Evolutionary conservation across 1,284 basidiomycete genomes (phyloP).

Genomic region (Stygiomarasmius scandens): DNA sequence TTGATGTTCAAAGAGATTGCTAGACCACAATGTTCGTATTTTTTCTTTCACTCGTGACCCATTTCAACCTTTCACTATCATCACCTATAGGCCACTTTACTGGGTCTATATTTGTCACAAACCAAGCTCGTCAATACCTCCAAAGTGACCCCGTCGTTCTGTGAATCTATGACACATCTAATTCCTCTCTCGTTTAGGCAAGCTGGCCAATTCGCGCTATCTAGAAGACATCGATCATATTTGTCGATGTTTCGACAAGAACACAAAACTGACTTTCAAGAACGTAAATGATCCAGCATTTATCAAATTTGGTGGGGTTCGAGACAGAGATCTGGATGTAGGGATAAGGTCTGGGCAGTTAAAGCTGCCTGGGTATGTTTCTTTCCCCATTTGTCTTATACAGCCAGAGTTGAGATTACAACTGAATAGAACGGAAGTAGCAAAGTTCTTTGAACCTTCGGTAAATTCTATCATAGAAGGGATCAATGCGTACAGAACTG

Average conservation of each 20-base stretch:
- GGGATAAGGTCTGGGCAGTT: slow-evolving; percentile 48
- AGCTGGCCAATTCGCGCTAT: slow-evolving; percentile 27
- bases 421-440: too few species aligned
- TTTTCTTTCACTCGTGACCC: slow-evolving; percentile 11
- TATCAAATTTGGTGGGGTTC: slow-evolving; percentile 47
- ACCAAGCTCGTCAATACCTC: slow-evolving; percentile 28
- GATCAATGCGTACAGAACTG: slow-evolving; percentile 36
- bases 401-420: too few species aligned
- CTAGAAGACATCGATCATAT: slow-evolving; percentile 41
- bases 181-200: too few species aligned
- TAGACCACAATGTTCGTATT: slow-evolving; percentile 40
- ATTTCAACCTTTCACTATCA: too few species aligned
- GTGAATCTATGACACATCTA: not conserved
- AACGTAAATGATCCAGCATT: slow-evolving; percentile 40
- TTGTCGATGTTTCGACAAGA: slow-evolving; percentile 39
- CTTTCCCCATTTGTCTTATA: too few species aligned
- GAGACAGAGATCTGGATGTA: slow-evolving; percentile 44
- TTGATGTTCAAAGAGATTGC: slow-evolving; percentile 43
- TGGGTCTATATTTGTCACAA: slow-evolving; percentile 37
- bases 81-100: slow-evolving; percentile 32
- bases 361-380: slow-evolving; percentile 43
- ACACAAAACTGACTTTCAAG: slow-evolving; percentile 44
- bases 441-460: too few species aligned
- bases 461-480: slow-evolving; percentile 43
- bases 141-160: slow-evolving; percentile 25